These are phyloP conservation scores for Colletotrichum abscissum DNA, from an alignment of 2,329 filamentous ascomycete species.

Conservation along the genomic window DNA sequence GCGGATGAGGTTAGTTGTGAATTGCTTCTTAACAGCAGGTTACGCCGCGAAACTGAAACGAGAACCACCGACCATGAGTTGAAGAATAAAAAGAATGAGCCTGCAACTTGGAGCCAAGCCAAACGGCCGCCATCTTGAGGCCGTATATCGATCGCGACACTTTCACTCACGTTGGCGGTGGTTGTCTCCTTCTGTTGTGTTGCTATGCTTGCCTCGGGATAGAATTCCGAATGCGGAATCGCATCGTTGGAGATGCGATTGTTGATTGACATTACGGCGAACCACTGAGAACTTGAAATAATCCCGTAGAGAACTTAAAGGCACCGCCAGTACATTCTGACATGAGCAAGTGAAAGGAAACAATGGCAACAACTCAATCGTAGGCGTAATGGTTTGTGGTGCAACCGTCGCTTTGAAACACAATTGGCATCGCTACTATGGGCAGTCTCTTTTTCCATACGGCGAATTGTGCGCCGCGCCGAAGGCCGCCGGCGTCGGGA, in stretches of 20 bases:
- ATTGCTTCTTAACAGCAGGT: not conserved
- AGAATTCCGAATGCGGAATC: not conserved
- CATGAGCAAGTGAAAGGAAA: not conserved
- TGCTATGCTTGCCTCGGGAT: not conserved
- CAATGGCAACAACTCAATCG: not conserved
- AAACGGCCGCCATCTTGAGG: slow-evolving; percentile 42
- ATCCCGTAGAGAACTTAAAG: no score
- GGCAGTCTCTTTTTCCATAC: not conserved
- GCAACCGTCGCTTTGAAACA: not conserved
- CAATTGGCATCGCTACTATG: not conserved
- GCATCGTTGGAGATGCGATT: not conserved
- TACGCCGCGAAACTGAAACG: not conserved
- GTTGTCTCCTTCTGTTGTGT: not conserved
- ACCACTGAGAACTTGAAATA: not conserved
- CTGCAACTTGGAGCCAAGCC: slow-evolving; percentile 51
- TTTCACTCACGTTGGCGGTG: not conserved
- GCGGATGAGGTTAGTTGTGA: not conserved
- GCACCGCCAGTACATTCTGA: not conserved
- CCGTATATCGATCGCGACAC: not conserved
- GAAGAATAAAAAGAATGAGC: slow-evolving; percentile 47
- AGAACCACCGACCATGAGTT: slow-evolving; percentile 44
- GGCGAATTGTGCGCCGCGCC: no score
- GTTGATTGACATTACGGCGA: not conserved
- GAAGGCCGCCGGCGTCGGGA: not conserved
- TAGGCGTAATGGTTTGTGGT: not conserved